Conservation (phyloP, 148 eudicot species). For the Rheum nobile region DNA sequence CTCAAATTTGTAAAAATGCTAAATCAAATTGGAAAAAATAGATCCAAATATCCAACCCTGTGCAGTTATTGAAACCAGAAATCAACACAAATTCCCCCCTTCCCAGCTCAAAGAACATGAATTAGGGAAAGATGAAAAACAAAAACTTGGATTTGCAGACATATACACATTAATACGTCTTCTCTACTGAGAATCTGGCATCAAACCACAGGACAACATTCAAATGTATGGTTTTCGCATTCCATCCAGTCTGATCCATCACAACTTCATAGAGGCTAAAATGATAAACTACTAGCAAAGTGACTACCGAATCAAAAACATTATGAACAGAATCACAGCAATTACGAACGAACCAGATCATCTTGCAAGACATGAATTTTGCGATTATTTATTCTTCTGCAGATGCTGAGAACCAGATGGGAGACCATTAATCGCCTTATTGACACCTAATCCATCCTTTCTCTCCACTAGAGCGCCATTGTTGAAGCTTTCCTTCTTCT, state of each 20-base stretch:
- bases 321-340: neutral
- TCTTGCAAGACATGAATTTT: neutral
- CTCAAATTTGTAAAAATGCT: neutral
- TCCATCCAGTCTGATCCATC: neutral
- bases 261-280: neutral
- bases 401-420: neutral
- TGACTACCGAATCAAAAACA: neutral
- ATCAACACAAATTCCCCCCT: too few species aligned
- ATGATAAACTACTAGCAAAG: too few species aligned
- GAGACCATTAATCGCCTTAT: neutral
- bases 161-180: neutral
- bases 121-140: too few species aligned
- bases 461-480: neutral
- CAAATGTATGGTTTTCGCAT: neutral
- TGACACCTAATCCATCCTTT: neutral
- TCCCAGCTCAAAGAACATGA: too few species aligned
- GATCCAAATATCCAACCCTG: neutral
- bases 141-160: neutral
- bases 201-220: neutral
- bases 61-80: too few species aligned
- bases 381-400: constrained; percentile 1
- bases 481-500: neutral
- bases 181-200: neutral
- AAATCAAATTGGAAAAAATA: neutral
- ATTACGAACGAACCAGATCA: neutral